Evolutionary conservation across 306 rosid genomes (phyloP), one percentile per base, ranked within the genome.

Genomic region (Vachellia pachyceras): DNA sequence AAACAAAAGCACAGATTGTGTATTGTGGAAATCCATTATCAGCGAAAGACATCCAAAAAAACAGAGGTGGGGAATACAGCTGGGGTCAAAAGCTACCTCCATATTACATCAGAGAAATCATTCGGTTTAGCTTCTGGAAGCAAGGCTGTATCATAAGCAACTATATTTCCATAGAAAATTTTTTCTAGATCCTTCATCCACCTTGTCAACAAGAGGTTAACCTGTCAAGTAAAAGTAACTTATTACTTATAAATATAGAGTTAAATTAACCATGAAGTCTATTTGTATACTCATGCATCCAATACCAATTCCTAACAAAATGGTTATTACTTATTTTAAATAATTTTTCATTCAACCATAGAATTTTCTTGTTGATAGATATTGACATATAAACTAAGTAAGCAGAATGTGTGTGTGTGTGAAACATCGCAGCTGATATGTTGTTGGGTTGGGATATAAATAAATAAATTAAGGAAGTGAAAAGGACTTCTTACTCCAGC

Each of bases 121-220:
- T 89, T 89, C 14, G 75, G 84, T 69, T 78, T 90, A 64, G 98
- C 97, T 78, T 90, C 97, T 39, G 93, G 97, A 81, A 91, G 92
- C 79, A 92, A 46, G 61, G 98, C 97, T 85, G 92, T 57, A 90
- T 95, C 93, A 72, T 95, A 95, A 52, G 98, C 99, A 87, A 95
- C 92, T 14, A 95, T 84, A 73, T 95, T 95, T 74, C 96, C 98
- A 66, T 95, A 95, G 86, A 93, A 93, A 40, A 91, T 95, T 85
- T 89, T 95, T 86, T 95, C 98, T 18, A 95, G 86, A 72, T 95
- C 98, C 86, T 92, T 95, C 99, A 95, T 95, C 99, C 99, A 95
- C 84, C 81, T 91, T 44, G 72, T 87, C 87, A 95, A 83, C 54
- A 93, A 88, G 46, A 93, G 89, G 91, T 95, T 95, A 84, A 95